Conservation (phyloP, 1,284 basidiomycete genomes). For the Ganoderma boninense region DNA sequence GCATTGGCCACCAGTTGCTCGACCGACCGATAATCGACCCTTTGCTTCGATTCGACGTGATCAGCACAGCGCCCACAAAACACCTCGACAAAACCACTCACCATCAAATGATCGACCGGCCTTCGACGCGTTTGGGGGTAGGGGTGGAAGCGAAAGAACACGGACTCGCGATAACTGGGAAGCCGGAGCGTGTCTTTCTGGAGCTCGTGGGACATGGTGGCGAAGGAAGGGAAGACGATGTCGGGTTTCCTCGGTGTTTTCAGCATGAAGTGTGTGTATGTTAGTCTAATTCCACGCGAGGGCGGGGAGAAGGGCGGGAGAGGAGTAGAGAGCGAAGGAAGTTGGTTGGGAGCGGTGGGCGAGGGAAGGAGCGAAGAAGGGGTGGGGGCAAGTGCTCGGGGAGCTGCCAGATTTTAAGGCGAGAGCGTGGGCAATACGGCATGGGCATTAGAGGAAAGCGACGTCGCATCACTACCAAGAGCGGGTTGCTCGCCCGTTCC, state of each 20-base stretch:
- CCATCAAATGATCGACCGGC: constrained; percentile 22
- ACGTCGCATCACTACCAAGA: constrained; percentile 21
- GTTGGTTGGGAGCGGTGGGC: constrained; percentile 5
- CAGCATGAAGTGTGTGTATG: background rate
- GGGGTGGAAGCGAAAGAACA: constrained; percentile 29
- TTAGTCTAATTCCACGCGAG: background rate
- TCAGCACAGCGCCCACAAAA: constrained; percentile 13
- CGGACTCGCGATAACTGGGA: constrained; percentile 31
- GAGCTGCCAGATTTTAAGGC: constrained; percentile 21
- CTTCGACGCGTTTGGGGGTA: constrained; percentile 24
- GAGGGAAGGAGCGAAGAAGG: background rate
- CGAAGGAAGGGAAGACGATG: constrained; percentile 29
- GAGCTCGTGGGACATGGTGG: constrained; percentile 21
- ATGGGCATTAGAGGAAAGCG: constrained; percentile 23
- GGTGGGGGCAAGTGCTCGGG: constrained; percentile 8
- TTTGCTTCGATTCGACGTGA: constrained; percentile 12
- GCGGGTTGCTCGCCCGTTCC: constrained; percentile 19
- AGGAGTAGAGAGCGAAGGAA: constrained; percentile 13
- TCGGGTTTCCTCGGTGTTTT: constrained; percentile 23
- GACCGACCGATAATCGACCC: constrained; percentile 24
- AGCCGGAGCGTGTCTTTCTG: constrained; percentile 27
- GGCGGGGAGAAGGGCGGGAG: background rate
- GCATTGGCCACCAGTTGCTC: background rate
- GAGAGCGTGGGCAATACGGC: constrained; percentile 18
- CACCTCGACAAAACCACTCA: constrained; percentile 16